Percentiles rank a stretch among this genome's conserved stretches.
phyloP scores from a whole-genome alignment of 1,139 yeast genomes.

The Yamadazyma siamensis region DNA sequence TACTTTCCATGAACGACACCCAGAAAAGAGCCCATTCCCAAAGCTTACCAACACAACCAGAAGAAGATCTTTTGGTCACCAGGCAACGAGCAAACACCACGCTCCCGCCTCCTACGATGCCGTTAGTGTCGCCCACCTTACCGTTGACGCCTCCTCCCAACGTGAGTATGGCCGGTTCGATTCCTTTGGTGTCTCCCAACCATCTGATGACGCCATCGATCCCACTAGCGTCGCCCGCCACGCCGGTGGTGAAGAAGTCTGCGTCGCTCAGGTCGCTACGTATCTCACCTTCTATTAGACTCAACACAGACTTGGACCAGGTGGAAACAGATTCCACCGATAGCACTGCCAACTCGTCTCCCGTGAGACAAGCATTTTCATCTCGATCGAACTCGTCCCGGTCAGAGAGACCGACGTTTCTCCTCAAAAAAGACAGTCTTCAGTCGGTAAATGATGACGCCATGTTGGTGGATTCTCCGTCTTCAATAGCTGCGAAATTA shows the following conservation, averaged over 20 bases:
- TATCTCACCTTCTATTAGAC: constrained; percentile 35
- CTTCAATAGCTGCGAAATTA: constrained; percentile 31
- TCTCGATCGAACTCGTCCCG: constrained; percentile 6
- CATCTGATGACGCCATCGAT: too few species aligned
- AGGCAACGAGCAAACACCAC: constrained; percentile 16
- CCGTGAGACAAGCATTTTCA: constrained; percentile 11
- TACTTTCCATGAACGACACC: constrained; percentile 25
- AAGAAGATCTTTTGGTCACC: constrained; percentile 10
- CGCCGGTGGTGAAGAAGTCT: constrained; percentile 23
- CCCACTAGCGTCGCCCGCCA: constrained; percentile 13
- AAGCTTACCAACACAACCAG: constrained; percentile 26
- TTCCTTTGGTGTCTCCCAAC: too few species aligned
- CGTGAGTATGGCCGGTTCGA: too few species aligned
- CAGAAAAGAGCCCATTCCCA: constrained; percentile 31
- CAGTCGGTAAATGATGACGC: constrained; percentile 5
- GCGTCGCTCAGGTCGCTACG: constrained; percentile 39
- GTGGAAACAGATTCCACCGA: constrained; percentile 10
- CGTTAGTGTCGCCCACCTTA: too few species aligned
- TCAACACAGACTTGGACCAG: constrained; percentile 10
- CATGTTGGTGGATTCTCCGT: constrained; percentile 17
- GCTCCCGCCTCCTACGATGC: constrained; percentile 10
- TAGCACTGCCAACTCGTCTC: constrained; percentile 11
- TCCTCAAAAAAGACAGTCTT: not conserved
- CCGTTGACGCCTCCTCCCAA: constrained; percentile 2
- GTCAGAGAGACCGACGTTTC: constrained; percentile 2